A percentile compares a stretch with the other conserved stretches of the same genome.
Evolutionary conservation across 768 basidiomycete species (phyloP).

Genomic region (Mrakia hoshinonis): DNA sequence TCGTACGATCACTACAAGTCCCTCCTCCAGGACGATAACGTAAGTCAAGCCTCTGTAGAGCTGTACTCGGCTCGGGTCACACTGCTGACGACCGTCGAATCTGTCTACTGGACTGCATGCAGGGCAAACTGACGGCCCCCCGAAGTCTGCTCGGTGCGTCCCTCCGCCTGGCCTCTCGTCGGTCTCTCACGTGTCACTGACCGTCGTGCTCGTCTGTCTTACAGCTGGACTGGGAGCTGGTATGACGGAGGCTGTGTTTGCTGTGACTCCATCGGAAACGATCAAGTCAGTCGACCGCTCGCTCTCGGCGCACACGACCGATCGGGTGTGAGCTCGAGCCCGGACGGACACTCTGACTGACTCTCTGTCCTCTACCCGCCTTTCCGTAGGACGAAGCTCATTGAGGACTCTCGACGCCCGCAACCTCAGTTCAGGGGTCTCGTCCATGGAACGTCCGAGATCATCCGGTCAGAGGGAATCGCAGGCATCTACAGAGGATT

Average conservation of each 20-base stretch:
- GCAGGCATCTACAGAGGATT: conserved; percentile 70
- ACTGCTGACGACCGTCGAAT: not conserved
- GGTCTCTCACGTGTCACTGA: not conserved
- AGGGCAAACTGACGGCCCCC: conserved; percentile 88
- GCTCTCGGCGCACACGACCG: not conserved
- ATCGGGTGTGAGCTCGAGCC: not conserved
- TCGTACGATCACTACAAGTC: conserved; percentile 89
- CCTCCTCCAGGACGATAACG: conserved; percentile 71
- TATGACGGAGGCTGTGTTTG: conserved; percentile 81
- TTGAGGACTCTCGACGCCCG: conserved; percentile 81
- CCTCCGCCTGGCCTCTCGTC: not conserved
- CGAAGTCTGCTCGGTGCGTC: conserved; percentile 66
- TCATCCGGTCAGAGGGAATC: conserved; percentile 77
- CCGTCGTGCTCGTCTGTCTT: not conserved
- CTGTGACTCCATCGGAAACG: conserved; percentile 94
- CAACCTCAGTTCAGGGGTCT: conserved; percentile 79
- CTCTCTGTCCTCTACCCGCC: not conserved
- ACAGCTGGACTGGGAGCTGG: conserved; percentile 59
- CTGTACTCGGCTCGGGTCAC: not conserved
- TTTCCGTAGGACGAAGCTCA: conserved; percentile 77
- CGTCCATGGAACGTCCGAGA: conserved; percentile 69
- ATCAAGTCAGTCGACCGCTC: conserved; percentile 60
- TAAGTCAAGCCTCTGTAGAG: conserved; percentile 40
- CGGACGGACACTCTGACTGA: not conserved
- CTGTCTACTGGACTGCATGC: not conserved